A percentile compares a stretch with the other conserved stretches of the same genome.
phyloP scores from a whole-genome alignment of 2,329 filamentous ascomycete species.

The Fonsecaea nubica region DNA sequence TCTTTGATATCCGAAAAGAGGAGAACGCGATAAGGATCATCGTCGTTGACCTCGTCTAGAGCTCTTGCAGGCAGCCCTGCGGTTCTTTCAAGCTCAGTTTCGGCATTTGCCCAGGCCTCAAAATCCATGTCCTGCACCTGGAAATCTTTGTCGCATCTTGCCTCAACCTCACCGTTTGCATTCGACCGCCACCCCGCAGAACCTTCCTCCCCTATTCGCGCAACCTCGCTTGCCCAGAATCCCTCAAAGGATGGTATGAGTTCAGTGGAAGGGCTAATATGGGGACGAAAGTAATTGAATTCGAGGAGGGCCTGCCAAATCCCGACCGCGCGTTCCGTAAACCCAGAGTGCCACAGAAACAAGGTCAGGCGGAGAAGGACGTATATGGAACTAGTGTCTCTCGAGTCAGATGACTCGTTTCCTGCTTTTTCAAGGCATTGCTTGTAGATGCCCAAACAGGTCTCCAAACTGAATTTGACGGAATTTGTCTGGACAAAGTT shows the following conservation, averaged over 20 bases:
- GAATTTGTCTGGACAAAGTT: slow-evolving; percentile 74
- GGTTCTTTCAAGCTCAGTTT: slow-evolving; percentile 36
- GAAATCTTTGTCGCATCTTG: slow-evolving; percentile 36
- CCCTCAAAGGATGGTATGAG: slow-evolving; percentile 61
- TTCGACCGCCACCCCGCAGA: slow-evolving; percentile 71
- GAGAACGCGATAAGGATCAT: slow-evolving; percentile 83
- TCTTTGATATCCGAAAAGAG: slow-evolving; percentile 77
- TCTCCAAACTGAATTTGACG: slow-evolving; percentile 70
- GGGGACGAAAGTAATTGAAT: slow-evolving; percentile 67
- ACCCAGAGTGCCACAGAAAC: slow-evolving; percentile 78
- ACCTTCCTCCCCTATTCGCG: slow-evolving; percentile 75
- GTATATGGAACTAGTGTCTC: slow-evolving; percentile 63
- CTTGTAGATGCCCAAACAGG: slow-evolving; percentile 67
- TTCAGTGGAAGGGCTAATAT: slow-evolving; percentile 22
- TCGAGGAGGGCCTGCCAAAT: slow-evolving; percentile 86
- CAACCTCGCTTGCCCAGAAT: slow-evolving; percentile 87
- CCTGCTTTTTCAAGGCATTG: slow-evolving; percentile 43
- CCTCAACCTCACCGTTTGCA: slow-evolving; percentile 27
- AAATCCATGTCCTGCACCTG: slow-evolving; percentile 44
- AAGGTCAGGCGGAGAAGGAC: slow-evolving; percentile 75
- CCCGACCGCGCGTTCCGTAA: slow-evolving; percentile 75
- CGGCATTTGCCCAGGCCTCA: slow-evolving; percentile 38
- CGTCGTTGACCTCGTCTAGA: slow-evolving; percentile 74
- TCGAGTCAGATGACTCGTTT: slow-evolving; percentile 29
- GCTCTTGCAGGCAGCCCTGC: slow-evolving; percentile 69